phyloP scores from a whole-genome alignment of 768 basidiomycete genomes.

The Exidia glandulosa region DNA sequence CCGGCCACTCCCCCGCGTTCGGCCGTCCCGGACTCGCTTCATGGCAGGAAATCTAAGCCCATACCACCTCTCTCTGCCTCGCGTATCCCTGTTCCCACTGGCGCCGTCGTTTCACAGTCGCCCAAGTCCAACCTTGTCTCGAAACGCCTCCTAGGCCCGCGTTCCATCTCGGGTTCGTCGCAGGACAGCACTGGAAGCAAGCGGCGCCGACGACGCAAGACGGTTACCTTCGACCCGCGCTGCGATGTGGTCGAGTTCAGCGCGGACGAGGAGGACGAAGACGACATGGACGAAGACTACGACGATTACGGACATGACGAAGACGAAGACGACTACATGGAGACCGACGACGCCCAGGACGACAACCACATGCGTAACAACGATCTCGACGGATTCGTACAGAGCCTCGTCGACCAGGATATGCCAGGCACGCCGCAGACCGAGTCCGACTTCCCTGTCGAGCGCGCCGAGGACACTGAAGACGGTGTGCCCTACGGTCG shows the following conservation, averaged over 20 bases:
- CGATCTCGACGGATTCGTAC: background rate
- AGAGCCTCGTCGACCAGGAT: background rate
- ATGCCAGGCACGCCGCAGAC: background rate
- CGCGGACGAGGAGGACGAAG: conserved; percentile 35
- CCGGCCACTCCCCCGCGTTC: background rate
- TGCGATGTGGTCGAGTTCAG: conserved; percentile 81
- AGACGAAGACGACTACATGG: conserved; percentile 22
- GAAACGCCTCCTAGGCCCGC: conserved; percentile 66
- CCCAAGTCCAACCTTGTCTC: conserved; percentile 60
- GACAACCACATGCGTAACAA: background rate
- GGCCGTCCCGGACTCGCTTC: background rate
- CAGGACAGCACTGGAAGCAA: background rate
- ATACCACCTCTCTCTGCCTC: conserved; percentile 9
- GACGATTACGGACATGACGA: conserved; percentile 8
- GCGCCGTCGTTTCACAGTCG: too few relatives aligned
- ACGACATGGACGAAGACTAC: conserved; percentile 3
- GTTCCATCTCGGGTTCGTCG: conserved; percentile 24
- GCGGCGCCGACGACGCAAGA: conserved; percentile 46
- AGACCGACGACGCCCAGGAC: conserved; percentile 2
- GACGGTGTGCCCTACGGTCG: conserved; percentile 54
- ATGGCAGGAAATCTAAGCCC: background rate
- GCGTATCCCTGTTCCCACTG: conserved; percentile 15
- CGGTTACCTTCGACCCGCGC: conserved; percentile 66
- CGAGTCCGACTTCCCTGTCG: background rate
- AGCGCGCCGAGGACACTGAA: conserved; percentile 22